Evolutionary conservation across 208 protist genomes (phyloP), one percentile per base, ranked within the genome.

Genomic region (Trypanosomatidae sp.): DNA sequence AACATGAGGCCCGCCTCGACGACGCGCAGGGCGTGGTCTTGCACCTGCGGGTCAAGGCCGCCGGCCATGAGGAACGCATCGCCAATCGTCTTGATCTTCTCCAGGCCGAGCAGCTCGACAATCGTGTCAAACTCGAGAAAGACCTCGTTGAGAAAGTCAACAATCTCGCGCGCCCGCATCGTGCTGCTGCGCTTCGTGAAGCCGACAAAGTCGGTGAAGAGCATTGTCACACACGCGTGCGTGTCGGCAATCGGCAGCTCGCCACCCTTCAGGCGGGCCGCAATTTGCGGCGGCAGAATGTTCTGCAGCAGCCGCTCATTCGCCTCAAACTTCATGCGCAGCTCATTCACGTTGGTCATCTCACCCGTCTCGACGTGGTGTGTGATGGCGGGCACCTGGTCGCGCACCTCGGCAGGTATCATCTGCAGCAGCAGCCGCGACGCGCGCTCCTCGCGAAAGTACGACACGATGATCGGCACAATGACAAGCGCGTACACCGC

Each of bases 41-140:
- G 52, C 16, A 66, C 38, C n/a, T 13, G 48, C 6, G 56, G 48
- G 21, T 67, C 57, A 10, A 61, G 30, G 19, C 61, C 54, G 18
- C 61, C 60, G 10, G 57, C 65, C 43, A 60, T 55, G 25, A 72
- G 59, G 25, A 73, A 74, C 10, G 66, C 66, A 32, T 74, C 66
- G 28, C 66, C 66, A 48, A 74, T 74, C 6, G 66, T 74, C 44
- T 74, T 74, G 38, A 74, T 74, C 53, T 74, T 74, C 24, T 74
- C 66, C 2, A 74, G 28, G 13, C 38, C 33, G n/a, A 66, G 50
- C 24, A 48, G 32, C 47, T 74, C 61, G 11, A 56, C 58, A 11
- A 66, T 18, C 24, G 52, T 53, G 47, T 74, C 66, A 43, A 72
- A 74, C 33, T 57, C 56, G 22, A 56, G 37, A 25, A 74, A 66